These are phyloP conservation scores for Globisporangium heterothallicum DNA, from an alignment of 352 stramenopile species.

Conservation along the genomic window DNA sequence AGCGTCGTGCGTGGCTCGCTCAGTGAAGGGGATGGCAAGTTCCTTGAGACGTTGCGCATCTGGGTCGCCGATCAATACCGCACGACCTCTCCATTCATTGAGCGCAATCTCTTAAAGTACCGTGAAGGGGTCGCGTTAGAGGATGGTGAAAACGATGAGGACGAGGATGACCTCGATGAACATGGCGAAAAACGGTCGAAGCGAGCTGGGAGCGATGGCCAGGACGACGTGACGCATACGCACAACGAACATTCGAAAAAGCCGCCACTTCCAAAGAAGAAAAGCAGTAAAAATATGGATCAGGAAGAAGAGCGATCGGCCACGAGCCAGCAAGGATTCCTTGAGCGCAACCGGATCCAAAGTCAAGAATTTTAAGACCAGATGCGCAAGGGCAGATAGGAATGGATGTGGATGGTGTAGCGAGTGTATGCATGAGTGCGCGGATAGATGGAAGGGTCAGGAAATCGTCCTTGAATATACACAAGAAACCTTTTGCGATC, in stretches of 20 bases:
- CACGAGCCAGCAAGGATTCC: slow-evolving; percentile 42
- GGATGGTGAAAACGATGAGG: slow-evolving; percentile 23
- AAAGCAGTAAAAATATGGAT: slow-evolving; percentile 13
- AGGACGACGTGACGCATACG: slow-evolving; percentile 10
- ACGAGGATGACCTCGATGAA: slow-evolving; percentile 1
- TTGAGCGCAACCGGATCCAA: slow-evolving; percentile 43
- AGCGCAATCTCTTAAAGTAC: slow-evolving; percentile 79
- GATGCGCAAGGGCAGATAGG: neutral
- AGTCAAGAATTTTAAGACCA: slow-evolving; percentile 50
- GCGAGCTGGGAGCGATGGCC: slow-evolving; percentile 7
- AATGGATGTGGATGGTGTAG: too few relatives aligned
- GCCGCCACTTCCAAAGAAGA: slow-evolving; percentile 14
- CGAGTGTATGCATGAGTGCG: too few relatives aligned
- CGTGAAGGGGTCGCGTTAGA: slow-evolving; percentile 54
- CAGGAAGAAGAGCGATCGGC: slow-evolving; percentile 15
- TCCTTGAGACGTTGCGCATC: slow-evolving; percentile 78
- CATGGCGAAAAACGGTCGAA: slow-evolving; percentile 11
- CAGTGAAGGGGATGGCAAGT: slow-evolving; percentile 59
- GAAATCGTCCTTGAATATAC: too few relatives aligned
- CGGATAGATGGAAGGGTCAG: too few relatives aligned
- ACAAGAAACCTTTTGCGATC: too few relatives aligned
- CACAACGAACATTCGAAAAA: slow-evolving; percentile 6
- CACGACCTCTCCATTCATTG: slow-evolving; percentile 81
- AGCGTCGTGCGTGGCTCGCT: slow-evolving; percentile 51
- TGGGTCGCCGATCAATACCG: slow-evolving; percentile 84